phyloP scores from a whole-genome alignment of 2,329 filamentous ascomycete genomes.

The Talaromyces sp. region DNA sequence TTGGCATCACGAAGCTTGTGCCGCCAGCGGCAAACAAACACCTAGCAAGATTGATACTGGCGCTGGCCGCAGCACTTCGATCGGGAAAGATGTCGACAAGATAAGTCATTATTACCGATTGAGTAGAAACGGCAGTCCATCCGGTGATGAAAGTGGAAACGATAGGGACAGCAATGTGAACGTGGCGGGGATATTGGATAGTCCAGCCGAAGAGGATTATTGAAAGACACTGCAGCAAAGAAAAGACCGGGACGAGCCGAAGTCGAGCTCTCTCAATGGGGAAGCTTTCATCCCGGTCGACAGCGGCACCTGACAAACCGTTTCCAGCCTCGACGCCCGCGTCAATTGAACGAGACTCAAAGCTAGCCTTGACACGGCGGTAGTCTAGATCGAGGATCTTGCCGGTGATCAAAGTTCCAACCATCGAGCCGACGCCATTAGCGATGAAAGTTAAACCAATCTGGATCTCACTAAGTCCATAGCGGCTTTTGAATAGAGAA shows the following conservation, averaged over 20 bases:
- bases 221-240: constrained; percentile 41
- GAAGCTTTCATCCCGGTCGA: constrained; percentile 25
- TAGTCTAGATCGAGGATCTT: constrained; percentile 52
- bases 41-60: constrained; percentile 49
- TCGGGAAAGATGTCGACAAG: constrained; percentile 50
- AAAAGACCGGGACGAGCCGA: constrained; percentile 43
- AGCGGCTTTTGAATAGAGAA: constrained; percentile 40
- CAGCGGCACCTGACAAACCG: background rate
- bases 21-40: constrained; percentile 49
- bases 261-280: constrained; percentile 50
- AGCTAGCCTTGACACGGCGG: constrained; percentile 32
- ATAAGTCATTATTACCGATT: constrained; percentile 48
- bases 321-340: background rate
- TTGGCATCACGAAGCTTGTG: constrained; percentile 48
- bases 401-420: constrained; percentile 49
- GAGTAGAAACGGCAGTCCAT: constrained; percentile 47
- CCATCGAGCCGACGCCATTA: constrained; percentile 51
- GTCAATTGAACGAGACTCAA: constrained; percentile 14
- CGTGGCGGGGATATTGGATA: constrained; percentile 35
- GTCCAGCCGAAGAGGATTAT: constrained; percentile 52
- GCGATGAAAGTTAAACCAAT: constrained; percentile 51
- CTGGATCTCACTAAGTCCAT: constrained; percentile 40
- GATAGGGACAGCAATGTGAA: constrained; percentile 48
- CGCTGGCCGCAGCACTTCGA: constrained; percentile 47
- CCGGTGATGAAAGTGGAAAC: constrained; percentile 48